These are phyloP conservation scores for Lepiota brunneoincarnata DNA, from an alignment of 768 basidiomycete species.

Conservation along the genomic window DNA sequence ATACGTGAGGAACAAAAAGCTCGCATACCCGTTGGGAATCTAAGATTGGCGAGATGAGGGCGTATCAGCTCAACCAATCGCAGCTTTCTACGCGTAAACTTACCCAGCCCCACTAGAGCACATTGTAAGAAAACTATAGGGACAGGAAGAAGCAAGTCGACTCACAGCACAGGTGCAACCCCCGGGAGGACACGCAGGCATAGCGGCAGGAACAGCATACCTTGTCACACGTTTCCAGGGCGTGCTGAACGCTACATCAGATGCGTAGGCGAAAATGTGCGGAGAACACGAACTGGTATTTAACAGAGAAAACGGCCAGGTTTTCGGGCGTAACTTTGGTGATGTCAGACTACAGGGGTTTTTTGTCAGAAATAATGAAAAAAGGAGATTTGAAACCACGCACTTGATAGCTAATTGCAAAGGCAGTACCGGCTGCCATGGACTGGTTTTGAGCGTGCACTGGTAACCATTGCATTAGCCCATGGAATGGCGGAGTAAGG, in stretches of 20 bases:
- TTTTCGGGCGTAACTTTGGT: conserved; percentile 43
- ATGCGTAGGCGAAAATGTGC: not conserved
- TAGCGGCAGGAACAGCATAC: conserved; percentile 45
- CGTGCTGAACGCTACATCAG: conserved; percentile 30
- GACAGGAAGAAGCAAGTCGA: conserved; percentile 6
- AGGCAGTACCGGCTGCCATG: conserved; percentile 52
- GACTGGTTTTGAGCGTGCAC: conserved; percentile 53
- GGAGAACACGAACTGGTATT: conserved; percentile 36
- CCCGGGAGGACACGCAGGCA: conserved; percentile 47
- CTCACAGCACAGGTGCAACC: conserved; percentile 55
- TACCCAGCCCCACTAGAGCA: conserved; percentile 51
- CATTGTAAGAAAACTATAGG: not conserved
- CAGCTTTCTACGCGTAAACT: conserved; percentile 9
- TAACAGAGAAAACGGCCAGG: conserved; percentile 50
- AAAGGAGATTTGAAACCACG: conserved; percentile 2
- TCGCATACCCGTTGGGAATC: conserved; percentile 38
- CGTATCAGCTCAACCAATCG: not conserved
- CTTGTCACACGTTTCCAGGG: conserved; percentile 48
- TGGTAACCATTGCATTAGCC: conserved; percentile 16
- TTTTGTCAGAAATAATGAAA: not conserved
- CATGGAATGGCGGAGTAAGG: not conserved
- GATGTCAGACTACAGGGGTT: conserved; percentile 40
- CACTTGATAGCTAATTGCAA: conserved; percentile 55
- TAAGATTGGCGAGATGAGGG: conserved; percentile 3
- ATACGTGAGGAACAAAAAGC: not conserved